Evolutionary conservation across 139 green algal genomes (phyloP).

Genomic region (Gonium pectorale): DNA sequence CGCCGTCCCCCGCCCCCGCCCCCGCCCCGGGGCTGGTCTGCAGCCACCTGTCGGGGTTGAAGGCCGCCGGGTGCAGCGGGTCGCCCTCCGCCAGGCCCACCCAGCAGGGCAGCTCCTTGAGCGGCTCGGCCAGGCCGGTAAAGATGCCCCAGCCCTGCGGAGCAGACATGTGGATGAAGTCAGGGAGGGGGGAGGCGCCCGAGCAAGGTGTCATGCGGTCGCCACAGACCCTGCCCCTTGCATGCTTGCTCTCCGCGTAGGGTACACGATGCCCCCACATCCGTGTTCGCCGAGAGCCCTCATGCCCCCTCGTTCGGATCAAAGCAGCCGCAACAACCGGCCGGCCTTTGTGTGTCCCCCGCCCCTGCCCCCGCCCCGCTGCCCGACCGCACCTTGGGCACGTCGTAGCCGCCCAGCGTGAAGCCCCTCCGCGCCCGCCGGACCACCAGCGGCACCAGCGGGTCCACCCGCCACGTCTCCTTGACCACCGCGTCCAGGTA

Average conservation of each 20-base stretch:
- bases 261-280: background rate
- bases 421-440: background rate
- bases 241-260: background rate
- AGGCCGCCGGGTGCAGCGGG: background rate
- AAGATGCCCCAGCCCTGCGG: constrained; percentile 2
- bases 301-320: background rate
- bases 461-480: constrained; percentile 26
- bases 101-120: background rate
- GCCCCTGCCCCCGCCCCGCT: too few species aligned
- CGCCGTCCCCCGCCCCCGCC: background rate
- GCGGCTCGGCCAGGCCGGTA: background rate
- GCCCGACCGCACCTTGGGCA: constrained; percentile 11
- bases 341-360: too few species aligned
- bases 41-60: constrained; percentile 26
- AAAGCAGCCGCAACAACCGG: background rate
- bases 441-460: constrained; percentile 1
- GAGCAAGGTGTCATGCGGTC: background rate
- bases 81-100: background rate
- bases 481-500: constrained; percentile 45
- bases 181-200: background rate
- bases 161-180: background rate
- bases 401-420: background rate
- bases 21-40: background rate
- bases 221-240: background rate
- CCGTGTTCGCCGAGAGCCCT: background rate